These are phyloP conservation scores for Ophiostoma ulmi DNA, from an alignment of 2,329 filamentous ascomycete genomes.

Conservation along the genomic window DNA sequence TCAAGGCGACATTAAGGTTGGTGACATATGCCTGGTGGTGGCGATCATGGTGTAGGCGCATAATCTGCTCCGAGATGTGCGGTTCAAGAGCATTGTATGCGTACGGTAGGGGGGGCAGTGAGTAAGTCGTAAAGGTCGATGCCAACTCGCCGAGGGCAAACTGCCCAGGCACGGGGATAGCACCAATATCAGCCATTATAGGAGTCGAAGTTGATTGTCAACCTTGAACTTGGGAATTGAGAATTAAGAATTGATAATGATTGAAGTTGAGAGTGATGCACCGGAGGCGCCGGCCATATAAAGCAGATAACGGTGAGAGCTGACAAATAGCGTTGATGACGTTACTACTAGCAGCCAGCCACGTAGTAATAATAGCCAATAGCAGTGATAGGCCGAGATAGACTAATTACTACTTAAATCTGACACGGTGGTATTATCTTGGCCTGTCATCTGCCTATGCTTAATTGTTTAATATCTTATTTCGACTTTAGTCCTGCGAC, in stretches of 20 bases:
- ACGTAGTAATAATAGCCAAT: too few relatives aligned
- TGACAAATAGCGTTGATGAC: neutral
- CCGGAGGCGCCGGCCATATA: too few relatives aligned
- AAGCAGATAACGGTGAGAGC: neutral
- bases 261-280: neutral
- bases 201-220: too few relatives aligned
- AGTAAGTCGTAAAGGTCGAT: conserved; percentile 24
- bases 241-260: neutral
- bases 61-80: conserved; percentile 77
- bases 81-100: conserved; percentile 52
- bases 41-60: conserved; percentile 91
- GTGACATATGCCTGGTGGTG: conserved; percentile 94
- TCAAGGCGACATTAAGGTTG: conserved; percentile 72
- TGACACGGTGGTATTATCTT: too few relatives aligned
- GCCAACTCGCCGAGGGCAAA: conserved; percentile 18
- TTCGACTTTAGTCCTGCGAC: too few relatives aligned
- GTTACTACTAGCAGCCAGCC: neutral
- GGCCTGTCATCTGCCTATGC: too few relatives aligned
- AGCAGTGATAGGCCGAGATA: too few relatives aligned
- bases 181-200: conserved; percentile 16
- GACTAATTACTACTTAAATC: too few relatives aligned
- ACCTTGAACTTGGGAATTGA: neutral
- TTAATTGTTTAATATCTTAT: too few relatives aligned
- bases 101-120: conserved; percentile 33
- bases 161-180: conserved; percentile 16